phyloP scores from a whole-genome alignment of 129 eudicot species.

The Centaurea solstitialis region DNA sequence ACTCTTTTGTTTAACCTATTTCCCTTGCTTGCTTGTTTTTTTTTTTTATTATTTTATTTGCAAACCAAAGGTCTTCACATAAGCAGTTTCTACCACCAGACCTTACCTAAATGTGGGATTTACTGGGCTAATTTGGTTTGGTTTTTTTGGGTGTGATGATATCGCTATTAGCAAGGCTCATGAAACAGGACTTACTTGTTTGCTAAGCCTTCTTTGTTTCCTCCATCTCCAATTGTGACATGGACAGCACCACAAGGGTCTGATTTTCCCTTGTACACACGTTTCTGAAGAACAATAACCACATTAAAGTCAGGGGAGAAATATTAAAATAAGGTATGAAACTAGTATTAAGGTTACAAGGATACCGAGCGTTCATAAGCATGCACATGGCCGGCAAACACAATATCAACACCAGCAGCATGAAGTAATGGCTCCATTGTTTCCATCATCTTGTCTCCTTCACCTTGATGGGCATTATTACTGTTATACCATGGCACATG shows the following conservation, averaged over 20 bases:
- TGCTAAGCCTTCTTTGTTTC: constrained; percentile 92
- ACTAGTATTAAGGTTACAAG: not conserved
- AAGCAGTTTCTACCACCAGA: not conserved
- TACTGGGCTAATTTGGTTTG: not conserved
- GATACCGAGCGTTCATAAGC: constrained; percentile 97
- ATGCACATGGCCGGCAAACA: constrained; percentile 93
- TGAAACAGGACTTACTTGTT: constrained; percentile 44
- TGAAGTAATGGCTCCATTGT: constrained; percentile 82
- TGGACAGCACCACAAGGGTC: constrained; percentile 94
- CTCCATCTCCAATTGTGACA: constrained; percentile 96
- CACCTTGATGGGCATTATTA: constrained; percentile 86
- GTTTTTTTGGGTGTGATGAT: not conserved
- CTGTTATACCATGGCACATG: constrained; percentile 99
- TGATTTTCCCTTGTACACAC: constrained; percentile 67
- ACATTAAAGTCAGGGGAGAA: not conserved
- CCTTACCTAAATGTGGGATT: not conserved
- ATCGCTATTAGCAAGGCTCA: constrained; percentile 11
- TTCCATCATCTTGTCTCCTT: constrained; percentile 84
- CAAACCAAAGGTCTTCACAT: not conserved
- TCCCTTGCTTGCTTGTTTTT: not conserved
- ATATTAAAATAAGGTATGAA: not conserved
- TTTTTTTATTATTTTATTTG: too few relatives aligned
- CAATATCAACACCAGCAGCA: constrained; percentile 93
- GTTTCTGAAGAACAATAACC: constrained; percentile 48
- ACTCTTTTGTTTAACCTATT: not conserved